phyloP scores from a whole-genome alignment of 768 basidiomycete species.

The Phaeotremella fagi region DNA sequence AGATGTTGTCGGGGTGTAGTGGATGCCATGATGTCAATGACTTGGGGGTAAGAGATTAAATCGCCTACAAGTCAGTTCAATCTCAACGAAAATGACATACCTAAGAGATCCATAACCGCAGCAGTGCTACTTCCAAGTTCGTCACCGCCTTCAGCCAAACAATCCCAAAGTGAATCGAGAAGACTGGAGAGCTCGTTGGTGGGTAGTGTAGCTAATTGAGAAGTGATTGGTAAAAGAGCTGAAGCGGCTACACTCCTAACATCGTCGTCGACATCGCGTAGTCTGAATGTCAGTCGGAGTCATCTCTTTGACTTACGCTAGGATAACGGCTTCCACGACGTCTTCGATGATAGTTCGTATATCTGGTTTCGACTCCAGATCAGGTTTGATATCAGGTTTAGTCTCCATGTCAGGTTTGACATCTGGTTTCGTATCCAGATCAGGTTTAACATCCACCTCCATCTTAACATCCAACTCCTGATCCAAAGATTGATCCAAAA shows the following conservation, averaged over 20 bases:
- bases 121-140: conserved; percentile 95
- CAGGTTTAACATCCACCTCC: conserved; percentile 32
- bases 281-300: conserved; percentile 51
- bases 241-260: conserved; percentile 92
- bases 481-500: conserved; percentile 54
- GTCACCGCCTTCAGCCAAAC: conserved; percentile 87
- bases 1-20: conserved; percentile 48
- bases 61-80: conserved; percentile 56
- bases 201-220: conserved; percentile 66
- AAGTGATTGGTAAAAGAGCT: conserved; percentile 81
- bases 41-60: conserved; percentile 70
- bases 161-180: conserved; percentile 81
- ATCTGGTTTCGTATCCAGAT: conserved; percentile 8
- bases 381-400: conserved; percentile 41
- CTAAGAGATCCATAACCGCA: conserved; percentile 94
- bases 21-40: conserved; percentile 64
- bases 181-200: conserved; percentile 68
- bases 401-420: conserved; percentile 27
- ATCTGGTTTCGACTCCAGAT: conserved; percentile 8
- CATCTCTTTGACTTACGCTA: conserved; percentile 62
- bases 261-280: conserved; percentile 88
- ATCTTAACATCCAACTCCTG: background rate
- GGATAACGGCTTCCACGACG: conserved; percentile 82
- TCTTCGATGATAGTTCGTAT: conserved; percentile 58
- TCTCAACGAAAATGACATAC: conserved; percentile 51